Base-by-base conservation (phyloP, 2,329 filamentous ascomycete species). In the Pyrenochaeta sp. region DNA sequence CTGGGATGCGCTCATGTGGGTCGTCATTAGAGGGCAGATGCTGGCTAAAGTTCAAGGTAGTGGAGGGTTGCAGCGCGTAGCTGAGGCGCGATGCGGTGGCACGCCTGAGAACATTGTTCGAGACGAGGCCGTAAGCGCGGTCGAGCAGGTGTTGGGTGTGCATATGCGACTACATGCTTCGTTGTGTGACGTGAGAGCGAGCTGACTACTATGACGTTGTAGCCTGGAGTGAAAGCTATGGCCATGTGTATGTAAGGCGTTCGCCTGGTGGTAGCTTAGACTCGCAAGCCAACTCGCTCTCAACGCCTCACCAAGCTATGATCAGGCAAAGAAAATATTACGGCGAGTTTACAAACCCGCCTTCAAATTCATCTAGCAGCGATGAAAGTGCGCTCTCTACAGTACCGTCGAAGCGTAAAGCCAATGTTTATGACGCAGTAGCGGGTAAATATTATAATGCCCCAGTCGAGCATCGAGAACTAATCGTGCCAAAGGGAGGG, bases 361-460 rank as follows among this genome's bases (percentile, higher is more conserved):
- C 41, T 7, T 39, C 64, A 14, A 63, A 63, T 9, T 27, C 44
- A 2, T 58, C 60, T 14, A 54, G 40, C 20, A 57, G 46, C 33
- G 57, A 63, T 37, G 60, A 58, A 29, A 47, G 31, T 6, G 41
- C 47, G 9, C 9, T 42, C 2, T 41, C 43, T 11, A 44, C 46
- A 45, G 52, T 41, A 27, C 36, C 54, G 35, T 56, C 54, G 14
- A 72, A 71, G 63, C 78, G 79, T 42, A 64, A 71, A 41, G 81
- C 83, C 35, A 90, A 82, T 17, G 75, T 92, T 17, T 92, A 89
- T 73, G 89, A 92, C 75, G 89, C 88, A 14, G 87, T 91, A 48
- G 88, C 88, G 66, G 88, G 88, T 89, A 63, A 23, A 12, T 20
- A 21, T 20, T 23, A 7, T 23, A 10, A 23, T 18, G 17, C 12